Conservation (phyloP, 2,329 filamentous ascomycete genomes). For the Neophaeococcomyces aloes region DNA sequence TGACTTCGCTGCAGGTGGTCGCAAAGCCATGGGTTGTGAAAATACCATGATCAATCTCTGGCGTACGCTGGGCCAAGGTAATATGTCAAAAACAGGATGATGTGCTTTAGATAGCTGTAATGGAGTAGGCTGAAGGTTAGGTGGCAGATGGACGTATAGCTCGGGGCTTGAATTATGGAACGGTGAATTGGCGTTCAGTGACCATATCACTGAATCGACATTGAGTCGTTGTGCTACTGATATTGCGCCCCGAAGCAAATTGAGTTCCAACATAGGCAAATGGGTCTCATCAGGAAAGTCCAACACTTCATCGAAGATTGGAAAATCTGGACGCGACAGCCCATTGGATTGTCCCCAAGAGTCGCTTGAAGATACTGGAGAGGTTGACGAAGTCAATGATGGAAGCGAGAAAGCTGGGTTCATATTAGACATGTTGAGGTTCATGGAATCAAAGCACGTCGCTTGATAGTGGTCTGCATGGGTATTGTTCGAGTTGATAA, state of each 20-base stretch:
- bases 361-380: slow-evolving; percentile 11
- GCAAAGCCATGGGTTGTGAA: slow-evolving; percentile 37
- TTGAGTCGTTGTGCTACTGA: slow-evolving; percentile 41
- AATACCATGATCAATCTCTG: slow-evolving; percentile 45
- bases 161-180: slow-evolving; percentile 28
- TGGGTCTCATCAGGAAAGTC: slow-evolving; percentile 38
- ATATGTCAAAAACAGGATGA: slow-evolving; percentile 47
- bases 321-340: not conserved
- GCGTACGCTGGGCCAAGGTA: slow-evolving; percentile 48
- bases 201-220: slow-evolving; percentile 34
- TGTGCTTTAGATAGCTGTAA: slow-evolving; percentile 43
- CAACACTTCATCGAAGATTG: slow-evolving; percentile 7
- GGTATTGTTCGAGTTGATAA: not conserved
- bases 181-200: slow-evolving; percentile 37
- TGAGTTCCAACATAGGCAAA: slow-evolving; percentile 41
- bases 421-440: not conserved
- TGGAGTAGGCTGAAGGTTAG: slow-evolving; percentile 41
- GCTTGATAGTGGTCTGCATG: not conserved
- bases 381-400: slow-evolving; percentile 8
- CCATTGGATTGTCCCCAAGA: not conserved
- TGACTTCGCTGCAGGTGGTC: slow-evolving; percentile 39
- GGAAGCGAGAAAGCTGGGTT: not conserved
- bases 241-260: slow-evolving; percentile 38
- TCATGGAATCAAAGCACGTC: not conserved
- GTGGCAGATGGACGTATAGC: slow-evolving; percentile 33